Evolutionary conservation across 2,329 filamentous ascomycete genomes (phyloP).

Genomic region (Tothia fuscella): DNA sequence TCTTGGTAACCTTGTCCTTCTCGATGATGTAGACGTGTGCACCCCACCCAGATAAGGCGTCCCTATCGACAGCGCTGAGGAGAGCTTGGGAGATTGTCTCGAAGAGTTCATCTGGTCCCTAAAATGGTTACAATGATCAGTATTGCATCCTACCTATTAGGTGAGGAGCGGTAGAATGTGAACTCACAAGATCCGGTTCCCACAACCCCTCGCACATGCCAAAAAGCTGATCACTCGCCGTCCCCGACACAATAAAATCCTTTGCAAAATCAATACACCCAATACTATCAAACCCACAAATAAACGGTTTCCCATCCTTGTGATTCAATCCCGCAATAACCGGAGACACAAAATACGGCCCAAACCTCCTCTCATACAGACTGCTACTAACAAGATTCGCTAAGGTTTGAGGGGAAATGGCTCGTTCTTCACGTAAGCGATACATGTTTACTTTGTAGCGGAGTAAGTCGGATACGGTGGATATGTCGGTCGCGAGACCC

Average conservation of each 20-base stretch:
- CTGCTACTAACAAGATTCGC: constrained; percentile 87
- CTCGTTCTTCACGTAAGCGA: constrained; percentile 91
- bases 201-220: constrained; percentile 96
- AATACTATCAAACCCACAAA: constrained; percentile 98
- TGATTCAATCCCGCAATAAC: constrained; percentile 92
- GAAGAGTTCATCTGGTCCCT: constrained; percentile 90
- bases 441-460: constrained; percentile 99
- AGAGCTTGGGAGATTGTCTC: constrained; percentile 96
- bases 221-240: constrained; percentile 93
- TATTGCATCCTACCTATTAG: constrained; percentile 2
- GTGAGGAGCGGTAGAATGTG: background rate
- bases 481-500: constrained; percentile 89
- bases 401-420: constrained; percentile 89
- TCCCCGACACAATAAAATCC: constrained; percentile 97
- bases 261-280: constrained; percentile 99
- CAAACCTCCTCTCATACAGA: constrained; percentile 92
- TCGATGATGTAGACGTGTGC: constrained; percentile 99
- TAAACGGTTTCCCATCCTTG: constrained; percentile 89
- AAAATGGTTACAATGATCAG: background rate
- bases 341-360: constrained; percentile 89
- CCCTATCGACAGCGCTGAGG: constrained; percentile 89
- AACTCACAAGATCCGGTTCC: constrained; percentile 86
- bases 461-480: constrained; percentile 91
- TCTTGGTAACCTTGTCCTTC: constrained; percentile 99
- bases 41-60: constrained; percentile 94